A percentile compares a stretch with the other conserved stretches of the same genome.
Evolutionary conservation across 1,284 basidiomycete species (phyloP).

Genomic region (Vanrija sp.): DNA sequence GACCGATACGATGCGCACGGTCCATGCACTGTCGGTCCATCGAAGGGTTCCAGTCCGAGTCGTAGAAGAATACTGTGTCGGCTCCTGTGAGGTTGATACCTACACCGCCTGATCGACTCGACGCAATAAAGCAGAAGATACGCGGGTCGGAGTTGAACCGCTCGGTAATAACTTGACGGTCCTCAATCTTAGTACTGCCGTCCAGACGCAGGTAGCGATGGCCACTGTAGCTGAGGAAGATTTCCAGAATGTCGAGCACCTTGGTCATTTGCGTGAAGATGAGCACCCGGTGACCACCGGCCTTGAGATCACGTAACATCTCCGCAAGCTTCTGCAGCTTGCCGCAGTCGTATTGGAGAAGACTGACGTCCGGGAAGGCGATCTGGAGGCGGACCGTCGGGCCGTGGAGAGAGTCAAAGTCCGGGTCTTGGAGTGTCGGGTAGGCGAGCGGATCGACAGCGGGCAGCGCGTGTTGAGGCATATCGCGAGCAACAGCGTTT

Average conservation of each 20-base stretch:
- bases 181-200: slow-evolving; percentile 92
- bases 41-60: slow-evolving; percentile 96
- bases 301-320: slow-evolving; percentile 77
- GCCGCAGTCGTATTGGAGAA: slow-evolving; percentile 94
- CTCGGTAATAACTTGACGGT: slow-evolving; percentile 91
- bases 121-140: slow-evolving; percentile 90
- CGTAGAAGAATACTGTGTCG: slow-evolving; percentile 87
- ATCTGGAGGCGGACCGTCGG: slow-evolving; percentile 80
- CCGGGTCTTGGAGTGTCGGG: slow-evolving; percentile 38
- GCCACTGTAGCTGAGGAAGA: slow-evolving; percentile 88
- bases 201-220: slow-evolving; percentile 90
- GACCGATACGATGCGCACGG: slow-evolving; percentile 72
- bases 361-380: slow-evolving; percentile 84
- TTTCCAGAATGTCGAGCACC: slow-evolving; percentile 90
- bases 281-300: slow-evolving; percentile 79
- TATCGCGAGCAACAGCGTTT: slow-evolving; percentile 68
- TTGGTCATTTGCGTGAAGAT: slow-evolving; percentile 98
- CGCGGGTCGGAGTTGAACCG: slow-evolving; percentile 91
- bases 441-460: slow-evolving; percentile 35
- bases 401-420: slow-evolving; percentile 68
- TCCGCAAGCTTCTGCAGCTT: slow-evolving; percentile 81
- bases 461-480: slow-evolving; percentile 53
- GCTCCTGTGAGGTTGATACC: slow-evolving; percentile 97
- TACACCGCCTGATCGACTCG: slow-evolving; percentile 87
- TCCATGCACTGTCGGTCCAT: slow-evolving; percentile 98